Evolutionary conservation across 2,329 filamentous ascomycete species (phyloP), one percentile per base, ranked within the genome.

Genomic region (Penicillium sp.): DNA sequence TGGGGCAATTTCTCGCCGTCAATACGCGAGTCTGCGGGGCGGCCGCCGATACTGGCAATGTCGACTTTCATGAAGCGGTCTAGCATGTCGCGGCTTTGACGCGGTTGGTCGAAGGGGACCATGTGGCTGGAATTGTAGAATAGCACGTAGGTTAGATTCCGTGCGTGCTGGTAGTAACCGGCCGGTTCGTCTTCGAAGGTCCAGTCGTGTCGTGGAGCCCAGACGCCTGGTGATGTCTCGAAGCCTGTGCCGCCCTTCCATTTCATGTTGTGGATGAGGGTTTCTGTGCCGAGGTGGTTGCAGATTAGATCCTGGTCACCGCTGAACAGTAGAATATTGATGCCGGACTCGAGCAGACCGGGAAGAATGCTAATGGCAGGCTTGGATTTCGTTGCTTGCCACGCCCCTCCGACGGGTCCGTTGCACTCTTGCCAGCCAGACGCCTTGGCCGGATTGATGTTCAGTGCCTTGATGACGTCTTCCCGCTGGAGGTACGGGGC

Each of bases 41-140:
- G 77, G 47, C 91, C 92, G 54, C 93, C 93, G 61, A 97, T 95
- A 67, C 84, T 88, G 64, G 85, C 89, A 62, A 97, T 95, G 69
- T 97, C 92, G 36, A 99, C 91, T 45, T 86, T 85, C 83, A 97
- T 91, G 77, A 99, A 96, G 36, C 94, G 89, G 74, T 99, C 93
- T 14, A 99, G 86, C 94, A 99, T 99, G 72, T 97, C 94, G 58
- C 93, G 86, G 18, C 87, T 89, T 56, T 92, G 88, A 44, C 91
- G 87, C 1, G 93, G 88, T 65, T 89, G 90, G 74, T 99, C 93
- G 68, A 94, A 97, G 1, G 94, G 95, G 1, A 99, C 94, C 94
- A 99, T 99, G 75, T 99, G 94, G 46, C 90, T 96, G 14, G 91
- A 87, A 73, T 99, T 96, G 79, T 96, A 91, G 76, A 97, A 96